phyloP scores from a whole-genome alignment of 805 yeast genomes.

The Lipomyces chichibuensis region DNA sequence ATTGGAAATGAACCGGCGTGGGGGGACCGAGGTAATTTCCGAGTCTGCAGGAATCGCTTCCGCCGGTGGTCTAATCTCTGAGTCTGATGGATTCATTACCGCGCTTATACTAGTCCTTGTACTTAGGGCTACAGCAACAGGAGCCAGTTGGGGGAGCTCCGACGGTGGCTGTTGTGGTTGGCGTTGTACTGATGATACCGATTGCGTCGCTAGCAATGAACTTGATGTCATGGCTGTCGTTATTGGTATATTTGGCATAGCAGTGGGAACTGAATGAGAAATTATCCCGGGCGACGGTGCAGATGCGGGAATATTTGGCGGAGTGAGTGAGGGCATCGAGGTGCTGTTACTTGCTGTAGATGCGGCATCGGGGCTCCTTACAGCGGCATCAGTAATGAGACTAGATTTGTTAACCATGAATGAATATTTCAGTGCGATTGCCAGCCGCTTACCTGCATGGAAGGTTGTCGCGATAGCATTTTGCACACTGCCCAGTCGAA shows the following conservation, averaged over 20 bases:
- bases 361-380: not conserved
- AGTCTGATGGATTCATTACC: constrained; percentile 23
- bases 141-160: not conserved
- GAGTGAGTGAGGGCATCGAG: not conserved
- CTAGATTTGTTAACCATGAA: not conserved
- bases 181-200: not conserved
- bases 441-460: constrained; percentile 23
- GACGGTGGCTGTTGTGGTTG: not conserved
- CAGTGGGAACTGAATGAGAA: not conserved
- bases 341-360: not conserved
- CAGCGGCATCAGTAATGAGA: not conserved
- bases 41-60: constrained; percentile 22
- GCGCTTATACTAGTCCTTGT: constrained; percentile 24
- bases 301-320: not conserved
- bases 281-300: not conserved
- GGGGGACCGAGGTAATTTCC: constrained; percentile 11
- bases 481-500: constrained; percentile 23
- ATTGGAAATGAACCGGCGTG: constrained; percentile 34
- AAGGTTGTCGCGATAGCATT: constrained; percentile 22
- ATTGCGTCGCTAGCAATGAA: not conserved
- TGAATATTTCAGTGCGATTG: not conserved
- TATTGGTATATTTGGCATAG: not conserved
- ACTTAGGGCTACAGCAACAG: not conserved
- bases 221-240: not conserved
- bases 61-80: constrained; percentile 19